Conservation (phyloP, 495 filamentous ascomycete species). For the Aspergillus olivimuriae region DNA sequence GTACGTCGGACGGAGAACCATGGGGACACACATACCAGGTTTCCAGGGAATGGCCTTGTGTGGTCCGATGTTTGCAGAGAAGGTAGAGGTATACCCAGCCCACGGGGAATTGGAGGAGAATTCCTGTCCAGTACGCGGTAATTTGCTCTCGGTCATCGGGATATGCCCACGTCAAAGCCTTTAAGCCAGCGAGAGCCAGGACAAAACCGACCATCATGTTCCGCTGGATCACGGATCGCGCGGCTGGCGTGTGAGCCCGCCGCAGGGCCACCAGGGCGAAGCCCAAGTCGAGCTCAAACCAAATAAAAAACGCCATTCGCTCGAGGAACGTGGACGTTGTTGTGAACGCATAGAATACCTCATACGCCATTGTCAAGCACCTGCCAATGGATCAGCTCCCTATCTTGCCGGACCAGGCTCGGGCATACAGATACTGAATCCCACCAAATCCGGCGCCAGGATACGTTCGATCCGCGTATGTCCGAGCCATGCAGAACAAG, state of each 20-base stretch:
- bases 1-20: not conserved
- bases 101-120: constrained; percentile 14
- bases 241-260: constrained; percentile 1
- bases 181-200: constrained; percentile 4
- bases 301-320: constrained; percentile 8
- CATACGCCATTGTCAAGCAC: constrained; percentile 15
- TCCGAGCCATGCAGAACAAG: constrained; percentile 9
- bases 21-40: constrained; percentile 11
- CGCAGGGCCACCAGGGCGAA: constrained; percentile 7
- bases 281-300: constrained; percentile 13
- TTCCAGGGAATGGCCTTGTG: constrained; percentile 13
- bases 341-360: constrained; percentile 14
- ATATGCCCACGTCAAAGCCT: not conserved
- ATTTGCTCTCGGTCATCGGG: constrained; percentile 15
- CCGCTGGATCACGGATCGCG: not conserved
- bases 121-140: constrained; percentile 17
- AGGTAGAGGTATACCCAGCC: constrained; percentile 12
- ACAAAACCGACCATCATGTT: constrained; percentile 9
- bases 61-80: constrained; percentile 4
- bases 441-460: constrained; percentile 4
- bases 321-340: constrained; percentile 9
- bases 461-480: constrained; percentile 10
- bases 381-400: not conserved
- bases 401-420: not conserved
- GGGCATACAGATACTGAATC: constrained; percentile 9